Conservation (phyloP, 2,329 filamentous ascomycete species). For the Cyclaneusma minus region DNA sequence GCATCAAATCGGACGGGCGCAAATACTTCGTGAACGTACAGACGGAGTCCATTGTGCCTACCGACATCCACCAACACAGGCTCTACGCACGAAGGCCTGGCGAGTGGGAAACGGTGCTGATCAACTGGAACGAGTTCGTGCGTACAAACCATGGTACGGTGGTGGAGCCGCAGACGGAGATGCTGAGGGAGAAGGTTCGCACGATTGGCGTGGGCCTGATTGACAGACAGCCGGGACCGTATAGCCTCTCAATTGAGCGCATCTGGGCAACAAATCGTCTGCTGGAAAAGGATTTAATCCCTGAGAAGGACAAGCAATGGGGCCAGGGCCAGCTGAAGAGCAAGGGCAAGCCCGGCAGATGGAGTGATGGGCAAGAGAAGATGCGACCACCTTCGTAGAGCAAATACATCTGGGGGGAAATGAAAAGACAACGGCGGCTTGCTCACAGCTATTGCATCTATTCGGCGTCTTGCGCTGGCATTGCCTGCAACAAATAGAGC, state of each 20-base stretch:
- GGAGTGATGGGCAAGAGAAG: slow-evolving; percentile 19
- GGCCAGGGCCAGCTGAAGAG: slow-evolving; percentile 23
- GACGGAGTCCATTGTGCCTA: slow-evolving; percentile 82
- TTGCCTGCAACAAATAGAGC: too few species aligned
- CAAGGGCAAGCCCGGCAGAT: slow-evolving; percentile 27
- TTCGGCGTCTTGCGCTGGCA: too few species aligned
- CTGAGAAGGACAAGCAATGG: slow-evolving; percentile 11
- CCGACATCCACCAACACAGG: slow-evolving; percentile 92
- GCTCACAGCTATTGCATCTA: too few species aligned
- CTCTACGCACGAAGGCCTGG: slow-evolving; percentile 65
- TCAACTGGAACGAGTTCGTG: slow-evolving; percentile 87
- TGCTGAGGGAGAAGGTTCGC: slow-evolving; percentile 71
- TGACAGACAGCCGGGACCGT: slow-evolving; percentile 76
- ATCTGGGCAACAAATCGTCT: slow-evolving; percentile 74
- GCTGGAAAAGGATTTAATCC: slow-evolving; percentile 9
- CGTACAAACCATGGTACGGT: slow-evolving; percentile 86
- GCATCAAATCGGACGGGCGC: slow-evolving; percentile 78
- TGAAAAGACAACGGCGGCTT: too few species aligned
- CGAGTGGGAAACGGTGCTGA: slow-evolving; percentile 88
- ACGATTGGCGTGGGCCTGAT: slow-evolving; percentile 80
- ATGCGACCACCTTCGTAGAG: too few species aligned
- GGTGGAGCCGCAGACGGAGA: slow-evolving; percentile 82
- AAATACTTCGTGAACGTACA: slow-evolving; percentile 93
- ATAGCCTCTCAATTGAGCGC: slow-evolving; percentile 69
- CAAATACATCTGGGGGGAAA: too few species aligned